These are phyloP conservation scores for Comarum palustre DNA, from an alignment of 306 rosid species.

Conservation along the genomic window DNA sequence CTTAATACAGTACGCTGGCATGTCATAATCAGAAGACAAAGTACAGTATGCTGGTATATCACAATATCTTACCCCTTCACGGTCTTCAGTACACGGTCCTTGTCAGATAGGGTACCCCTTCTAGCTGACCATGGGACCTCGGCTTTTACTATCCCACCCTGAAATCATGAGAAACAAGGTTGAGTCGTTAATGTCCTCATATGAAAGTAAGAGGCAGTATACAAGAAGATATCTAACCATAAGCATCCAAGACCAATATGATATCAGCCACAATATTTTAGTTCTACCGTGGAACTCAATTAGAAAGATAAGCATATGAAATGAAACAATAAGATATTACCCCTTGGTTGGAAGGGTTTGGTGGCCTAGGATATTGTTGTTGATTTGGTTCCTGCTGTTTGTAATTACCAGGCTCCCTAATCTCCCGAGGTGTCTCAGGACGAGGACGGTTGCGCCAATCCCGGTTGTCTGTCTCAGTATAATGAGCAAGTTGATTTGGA, in stretches of 20 bases:
- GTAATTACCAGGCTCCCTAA: conserved; percentile 56
- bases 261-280: background rate
- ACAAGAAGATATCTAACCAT: conserved; percentile 3
- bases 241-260: background rate
- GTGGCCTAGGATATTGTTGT: conserved; percentile 55
- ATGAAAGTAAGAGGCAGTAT: background rate
- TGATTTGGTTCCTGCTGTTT: conserved; percentile 58
- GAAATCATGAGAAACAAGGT: conserved; percentile 24
- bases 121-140: conserved; percentile 95
- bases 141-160: conserved; percentile 89
- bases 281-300: background rate
- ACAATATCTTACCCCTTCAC: conserved; percentile 70
- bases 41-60: background rate
- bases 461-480: conserved; percentile 79
- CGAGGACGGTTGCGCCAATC: conserved; percentile 97
- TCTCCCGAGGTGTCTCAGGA: conserved; percentile 56
- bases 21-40: background rate
- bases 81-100: conserved; percentile 88
- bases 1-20: background rate
- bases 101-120: conserved; percentile 77
- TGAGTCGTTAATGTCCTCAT: background rate
- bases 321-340: conserved; percentile 30
- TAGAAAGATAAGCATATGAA: background rate
- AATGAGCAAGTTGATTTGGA: conserved; percentile 49
- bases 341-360: conserved; percentile 57